Base-by-base conservation (phyloP, 1,139 yeast genomes). In the Sugiyamaella novakii region DNA sequence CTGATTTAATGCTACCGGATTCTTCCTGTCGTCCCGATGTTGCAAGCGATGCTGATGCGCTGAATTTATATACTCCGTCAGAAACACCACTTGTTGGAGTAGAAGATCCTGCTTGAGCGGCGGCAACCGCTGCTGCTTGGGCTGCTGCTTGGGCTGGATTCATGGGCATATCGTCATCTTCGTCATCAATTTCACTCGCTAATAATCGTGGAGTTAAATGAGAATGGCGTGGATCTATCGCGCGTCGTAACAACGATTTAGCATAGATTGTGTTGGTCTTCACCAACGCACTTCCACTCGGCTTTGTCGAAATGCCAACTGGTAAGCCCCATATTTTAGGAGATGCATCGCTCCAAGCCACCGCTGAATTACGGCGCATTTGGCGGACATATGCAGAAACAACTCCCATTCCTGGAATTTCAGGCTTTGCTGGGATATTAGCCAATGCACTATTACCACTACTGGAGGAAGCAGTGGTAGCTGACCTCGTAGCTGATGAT, bases 111-210 rank as follows among this genome's bases (percentile, higher is more conserved):
- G 27, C 6, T 5, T 5, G 25, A 34, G 38, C 17, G 11, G 35
- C 17, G n/a, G 35, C 12, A 7, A 15, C 6, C 10, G 18, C 35
- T 15, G 31, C 39, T 43, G 34, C 49, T 19, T 28, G 31, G 14
- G 31, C 31, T 4, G 43, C 19, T 11, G 36, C 18, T 22, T 30
- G 25, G 5, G 19, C n/a, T n/a, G 30, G 35, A 29, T 24, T 43
- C 46, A 31, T 42, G 43, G 37, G 30, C 37, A 31, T 51, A 54
- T 18, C 58, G 63, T 18, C 59, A 52, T 80, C 86, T 33, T 75
- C 79, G 51, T 84, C 89, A 54, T 83, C 92, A 25, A 85, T 83
- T 65, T 86, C 95, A 11, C 85, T 80, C 1, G 92, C 92, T 52
- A 86, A 71, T 64, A 85, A 73, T 50, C 89, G 75, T n/a, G 87